Evolutionary conservation across 441 rosid species (phyloP).

Genomic region (Bruguiera hainesii): DNA sequence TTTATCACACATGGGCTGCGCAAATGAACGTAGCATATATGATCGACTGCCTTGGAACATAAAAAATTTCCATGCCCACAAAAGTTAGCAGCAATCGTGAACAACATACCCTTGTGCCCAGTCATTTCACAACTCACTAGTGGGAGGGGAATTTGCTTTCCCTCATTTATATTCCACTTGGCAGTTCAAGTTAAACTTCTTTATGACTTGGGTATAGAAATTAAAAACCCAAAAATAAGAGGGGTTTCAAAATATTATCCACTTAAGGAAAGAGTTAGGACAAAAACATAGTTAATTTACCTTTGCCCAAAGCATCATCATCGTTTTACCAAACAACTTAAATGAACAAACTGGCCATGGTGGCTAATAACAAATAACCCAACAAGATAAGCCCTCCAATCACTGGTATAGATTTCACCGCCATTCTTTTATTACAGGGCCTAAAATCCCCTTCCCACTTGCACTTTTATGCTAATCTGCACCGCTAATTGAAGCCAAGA

Average conservation of each 20-base stretch:
- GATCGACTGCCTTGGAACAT: conserved; percentile 34
- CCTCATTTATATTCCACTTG: conserved; percentile 29
- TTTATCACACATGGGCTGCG: conserved; percentile 43
- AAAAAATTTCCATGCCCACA: conserved; percentile 21
- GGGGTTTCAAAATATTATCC: conserved; percentile 29
- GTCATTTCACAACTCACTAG: conserved; percentile 23
- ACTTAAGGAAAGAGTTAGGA: not conserved
- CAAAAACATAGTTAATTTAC: not conserved
- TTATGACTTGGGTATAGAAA: conserved; percentile 12
- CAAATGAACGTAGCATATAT: conserved; percentile 27
- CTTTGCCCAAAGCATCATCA: conserved; percentile 12
- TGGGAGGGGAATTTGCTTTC: conserved; percentile 17
- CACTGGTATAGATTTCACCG: conserved; percentile 5
- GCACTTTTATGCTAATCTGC: not conserved
- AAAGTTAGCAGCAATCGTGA: conserved; percentile 2
- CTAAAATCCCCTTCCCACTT: conserved; percentile 9
- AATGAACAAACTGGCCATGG: conserved; percentile 20
- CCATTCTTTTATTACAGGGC: conserved; percentile 7
- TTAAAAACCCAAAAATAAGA: conserved; percentile 1
- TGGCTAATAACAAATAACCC: conserved; percentile 28
- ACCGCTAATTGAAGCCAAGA: not conserved
- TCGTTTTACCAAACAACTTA: conserved; percentile 17
- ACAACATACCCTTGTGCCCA: conserved; percentile 22
- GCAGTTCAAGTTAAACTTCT: conserved; percentile 26
- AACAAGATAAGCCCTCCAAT: conserved; percentile 9